Evolutionary conservation across 2,329 filamentous ascomycete species (phyloP).

Genomic region (Colletotrichum shisoi): DNA sequence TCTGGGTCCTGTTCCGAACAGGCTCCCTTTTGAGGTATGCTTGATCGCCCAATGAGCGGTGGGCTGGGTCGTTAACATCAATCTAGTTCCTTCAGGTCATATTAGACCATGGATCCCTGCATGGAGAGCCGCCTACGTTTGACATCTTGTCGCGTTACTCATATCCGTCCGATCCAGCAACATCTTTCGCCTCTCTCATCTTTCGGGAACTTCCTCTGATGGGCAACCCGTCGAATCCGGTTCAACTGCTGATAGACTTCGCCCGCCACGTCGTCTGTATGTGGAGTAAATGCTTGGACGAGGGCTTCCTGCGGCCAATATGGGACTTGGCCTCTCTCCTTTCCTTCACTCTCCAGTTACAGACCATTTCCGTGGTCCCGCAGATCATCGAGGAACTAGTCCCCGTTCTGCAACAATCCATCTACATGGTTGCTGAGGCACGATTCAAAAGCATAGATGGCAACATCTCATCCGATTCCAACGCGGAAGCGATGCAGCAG

Average conservation of each 20-base stretch:
- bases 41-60: neutral
- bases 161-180: slow-evolving; percentile 69
- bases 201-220: slow-evolving; percentile 71
- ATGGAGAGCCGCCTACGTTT: slow-evolving; percentile 68
- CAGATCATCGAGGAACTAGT: slow-evolving; percentile 66
- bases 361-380: slow-evolving; percentile 66
- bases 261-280: slow-evolving; percentile 69
- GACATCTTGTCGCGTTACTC: slow-evolving; percentile 71
- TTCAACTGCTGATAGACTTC: slow-evolving; percentile 69
- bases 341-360: slow-evolving; percentile 68
- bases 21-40: slow-evolving; percentile 57
- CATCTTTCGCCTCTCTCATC: slow-evolving; percentile 71
- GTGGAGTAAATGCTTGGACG: slow-evolving; percentile 72
- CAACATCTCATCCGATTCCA: slow-evolving; percentile 50
- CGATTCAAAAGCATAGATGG: slow-evolving; percentile 61
- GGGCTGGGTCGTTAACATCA: slow-evolving; percentile 41
- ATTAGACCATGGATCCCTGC: slow-evolving; percentile 66
- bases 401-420: slow-evolving; percentile 65
- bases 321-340: slow-evolving; percentile 71
- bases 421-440: slow-evolving; percentile 66
- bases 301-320: slow-evolving; percentile 69
- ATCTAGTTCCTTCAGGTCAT: slow-evolving; percentile 67
- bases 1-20: slow-evolving; percentile 24
- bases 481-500: slow-evolving; percentile 50
- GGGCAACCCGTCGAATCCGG: slow-evolving; percentile 58